These are phyloP conservation scores for Auricularia sp. DNA, from an alignment of 768 basidiomycete genomes.

Conservation along the genomic window DNA sequence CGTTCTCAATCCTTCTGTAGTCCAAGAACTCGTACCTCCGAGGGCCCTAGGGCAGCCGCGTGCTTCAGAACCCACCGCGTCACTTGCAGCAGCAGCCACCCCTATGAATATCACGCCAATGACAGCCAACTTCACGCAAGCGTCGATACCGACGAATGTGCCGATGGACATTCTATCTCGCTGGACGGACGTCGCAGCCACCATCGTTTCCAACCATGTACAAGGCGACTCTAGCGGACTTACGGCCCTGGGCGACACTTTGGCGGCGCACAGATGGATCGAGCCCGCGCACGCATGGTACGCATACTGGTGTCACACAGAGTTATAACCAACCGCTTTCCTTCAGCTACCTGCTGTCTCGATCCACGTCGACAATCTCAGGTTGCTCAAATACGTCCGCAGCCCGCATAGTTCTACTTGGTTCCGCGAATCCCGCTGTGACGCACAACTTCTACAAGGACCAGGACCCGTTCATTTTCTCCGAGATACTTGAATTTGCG, in stretches of 20 bases:
- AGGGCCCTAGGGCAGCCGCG: constrained; percentile 31
- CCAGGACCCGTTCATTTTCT: constrained; percentile 67
- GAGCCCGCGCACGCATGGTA: constrained; percentile 93
- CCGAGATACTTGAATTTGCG: constrained; percentile 89
- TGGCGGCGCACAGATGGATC: constrained; percentile 58
- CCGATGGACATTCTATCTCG: constrained; percentile 53
- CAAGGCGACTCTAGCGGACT: constrained; percentile 64
- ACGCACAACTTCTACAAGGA: constrained; percentile 49
- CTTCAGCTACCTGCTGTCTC: constrained; percentile 73
- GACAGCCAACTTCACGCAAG: constrained; percentile 50
- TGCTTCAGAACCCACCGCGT: constrained; percentile 28
- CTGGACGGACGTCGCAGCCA: constrained; percentile 81
- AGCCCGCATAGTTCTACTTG: constrained; percentile 61
- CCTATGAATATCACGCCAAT: constrained; percentile 40
- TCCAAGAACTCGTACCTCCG: constrained; percentile 63
- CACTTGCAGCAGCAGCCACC: constrained; percentile 21
- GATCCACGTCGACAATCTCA: constrained; percentile 57
- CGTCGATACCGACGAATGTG: constrained; percentile 35
- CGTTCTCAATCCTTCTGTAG: constrained; percentile 26
- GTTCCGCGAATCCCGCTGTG: constrained; percentile 48
- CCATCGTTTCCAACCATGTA: constrained; percentile 67
- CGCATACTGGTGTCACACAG: constrained; percentile 17
- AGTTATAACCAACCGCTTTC: neutral
- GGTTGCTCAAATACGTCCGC: constrained; percentile 60
- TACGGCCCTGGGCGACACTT: constrained; percentile 74